These are phyloP conservation scores for Teunomyces pallodes DNA, from an alignment of 805 yeast genomes.

Conservation along the genomic window DNA sequence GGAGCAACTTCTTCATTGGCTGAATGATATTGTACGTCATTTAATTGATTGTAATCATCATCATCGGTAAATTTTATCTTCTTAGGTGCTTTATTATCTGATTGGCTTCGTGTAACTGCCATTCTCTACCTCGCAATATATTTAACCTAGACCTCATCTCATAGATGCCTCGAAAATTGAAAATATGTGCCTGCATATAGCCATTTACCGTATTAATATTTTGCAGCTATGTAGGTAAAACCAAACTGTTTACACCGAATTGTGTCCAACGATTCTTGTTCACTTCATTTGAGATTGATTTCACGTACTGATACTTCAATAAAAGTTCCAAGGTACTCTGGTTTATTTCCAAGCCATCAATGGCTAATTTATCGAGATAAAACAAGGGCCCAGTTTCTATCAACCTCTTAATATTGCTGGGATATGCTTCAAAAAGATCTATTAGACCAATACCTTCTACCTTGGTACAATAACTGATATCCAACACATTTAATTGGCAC, in stretches of 20 bases:
- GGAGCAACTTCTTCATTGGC: constrained; percentile 12
- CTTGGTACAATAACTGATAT: constrained; percentile 33
- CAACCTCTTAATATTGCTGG: constrained; percentile 5
- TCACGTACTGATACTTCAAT: constrained; percentile 15
- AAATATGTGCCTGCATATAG: constrained; percentile 8
- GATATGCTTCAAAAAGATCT: constrained; percentile 20
- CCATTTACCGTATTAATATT: too few species aligned
- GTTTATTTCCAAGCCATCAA: constrained; percentile 36
- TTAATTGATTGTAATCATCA: constrained; percentile 12
- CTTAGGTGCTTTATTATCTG: constrained; percentile 15
- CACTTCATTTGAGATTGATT: constrained; percentile 21
- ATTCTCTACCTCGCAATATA: constrained; percentile 9
- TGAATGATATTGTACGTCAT: constrained; percentile 14
- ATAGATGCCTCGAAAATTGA: neutral
- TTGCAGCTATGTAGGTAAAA: constrained; percentile 4
- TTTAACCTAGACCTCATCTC: constrained; percentile 3
- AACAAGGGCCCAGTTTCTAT: constrained; percentile 1
- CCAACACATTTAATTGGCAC: constrained; percentile 23
- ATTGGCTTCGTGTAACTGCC: constrained; percentile 31
- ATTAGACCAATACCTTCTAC: constrained; percentile 41
- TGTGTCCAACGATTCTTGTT: constrained; percentile 29
- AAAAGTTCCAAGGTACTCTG: constrained; percentile 24
- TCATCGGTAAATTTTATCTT: constrained; percentile 35
- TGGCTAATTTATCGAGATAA: constrained; percentile 18
- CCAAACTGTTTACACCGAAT: constrained; percentile 34